Evolutionary conservation across 176 grass and related monocot species (phyloP).

Genomic region (Guadua angustifolia): DNA sequence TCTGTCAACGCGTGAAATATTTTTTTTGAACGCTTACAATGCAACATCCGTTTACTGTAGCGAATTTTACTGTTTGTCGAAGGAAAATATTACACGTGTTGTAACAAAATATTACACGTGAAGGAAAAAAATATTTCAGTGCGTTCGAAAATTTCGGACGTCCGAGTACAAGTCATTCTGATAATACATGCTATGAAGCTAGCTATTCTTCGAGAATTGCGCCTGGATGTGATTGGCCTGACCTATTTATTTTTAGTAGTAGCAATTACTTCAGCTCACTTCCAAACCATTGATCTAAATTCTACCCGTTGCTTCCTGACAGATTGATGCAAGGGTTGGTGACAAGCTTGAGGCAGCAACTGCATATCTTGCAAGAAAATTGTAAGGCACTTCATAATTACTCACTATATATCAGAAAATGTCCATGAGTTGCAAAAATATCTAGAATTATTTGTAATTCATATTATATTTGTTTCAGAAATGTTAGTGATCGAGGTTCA

Average conservation of each 20-base stretch:
- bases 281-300: constrained; percentile 17
- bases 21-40: too few species aligned
- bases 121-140: too few species aligned
- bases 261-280: neutral
- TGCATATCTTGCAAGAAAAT: constrained; percentile 74
- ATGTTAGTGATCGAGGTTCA: neutral
- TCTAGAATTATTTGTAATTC: neutral
- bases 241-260: constrained; percentile 23
- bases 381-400: constrained; percentile 42
- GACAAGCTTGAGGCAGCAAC: constrained; percentile 70
- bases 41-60: too few species aligned
- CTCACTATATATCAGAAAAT: neutral
- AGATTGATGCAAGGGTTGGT: constrained; percentile 57
- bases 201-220: neutral
- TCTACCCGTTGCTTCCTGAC: neutral
- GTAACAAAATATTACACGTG: too few species aligned
- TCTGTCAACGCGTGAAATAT: too few species aligned
- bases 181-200: neutral
- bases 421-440: neutral
- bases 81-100: too few species aligned
- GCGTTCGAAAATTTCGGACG: too few species aligned
- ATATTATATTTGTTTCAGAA: neutral
- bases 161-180: too few species aligned
- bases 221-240: neutral
- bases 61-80: too few species aligned